Base-by-base conservation (phyloP, 176 grass and related monocot genomes). In the Juncus effusus region DNA sequence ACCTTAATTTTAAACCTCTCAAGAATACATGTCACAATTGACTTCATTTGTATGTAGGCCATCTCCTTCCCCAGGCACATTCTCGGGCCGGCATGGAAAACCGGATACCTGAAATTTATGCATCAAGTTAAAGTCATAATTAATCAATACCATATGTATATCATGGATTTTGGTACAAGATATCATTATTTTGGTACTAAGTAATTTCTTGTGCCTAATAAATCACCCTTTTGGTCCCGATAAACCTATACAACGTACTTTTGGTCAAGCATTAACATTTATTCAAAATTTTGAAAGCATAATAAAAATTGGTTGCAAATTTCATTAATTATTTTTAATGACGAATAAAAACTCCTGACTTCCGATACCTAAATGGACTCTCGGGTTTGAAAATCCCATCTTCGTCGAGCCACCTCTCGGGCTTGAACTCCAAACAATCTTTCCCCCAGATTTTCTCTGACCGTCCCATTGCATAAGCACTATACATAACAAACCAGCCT, bases 91-190 rank as follows among this genome's bases (percentile, higher is more conserved):
- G 54, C 54, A 72, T 72, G 54, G 14, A 72, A 72, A 72, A 72
- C 16, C 0, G 68, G 54, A 71, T 71, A 71, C 68, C 68, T 71
- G 42, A 35, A 59, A 76, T 74, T 54, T 87, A 75, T 60, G 82
- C 79, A 57, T 82, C 64, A 37, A 78, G 19, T 67, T 44, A 78
- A 82, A 1, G 74, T 78, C 78, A 82, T 82, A 64, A 81, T 6
- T 9, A 47, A 47, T 47, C 44, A 28, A 28, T 28, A 28, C 19
- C 19, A 28, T 28, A 28, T 47, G 9, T 47, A 47, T 47, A 9
- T 47, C 9, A 47, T 28, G 19, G 19, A 28, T 28, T 28, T 28
- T 28, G 19, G 19, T 28, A 28, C 19, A 28, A 28, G 19, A 28
- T 28, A 28, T 28, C 19, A 28, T 28, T n/a, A n/a, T n/a, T n/a